Conservation (phyloP, 352 stramenopile species). For the Phytophthora aleatoria region DNA sequence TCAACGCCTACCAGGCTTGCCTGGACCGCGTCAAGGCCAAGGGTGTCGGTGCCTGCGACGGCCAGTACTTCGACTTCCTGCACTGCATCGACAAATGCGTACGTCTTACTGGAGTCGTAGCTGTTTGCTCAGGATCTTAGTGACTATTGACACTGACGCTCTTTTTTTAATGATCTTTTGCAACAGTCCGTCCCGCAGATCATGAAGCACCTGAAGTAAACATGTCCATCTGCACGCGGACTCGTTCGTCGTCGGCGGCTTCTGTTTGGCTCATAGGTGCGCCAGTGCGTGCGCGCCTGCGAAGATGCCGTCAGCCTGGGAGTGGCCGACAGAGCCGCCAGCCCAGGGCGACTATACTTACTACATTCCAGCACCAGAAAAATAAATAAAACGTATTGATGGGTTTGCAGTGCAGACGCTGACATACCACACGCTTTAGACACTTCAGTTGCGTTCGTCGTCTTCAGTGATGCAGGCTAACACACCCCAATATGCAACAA, state of each 20-base stretch:
- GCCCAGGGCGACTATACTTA: conserved; percentile 20
- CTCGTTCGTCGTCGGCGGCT: background rate
- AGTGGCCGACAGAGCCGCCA: background rate
- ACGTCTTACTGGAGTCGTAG: conserved; percentile 28
- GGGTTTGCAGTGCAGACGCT: conserved; percentile 37
- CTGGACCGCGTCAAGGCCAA: conserved; percentile 91
- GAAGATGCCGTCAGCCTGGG: background rate
- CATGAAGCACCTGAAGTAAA: conserved; percentile 95
- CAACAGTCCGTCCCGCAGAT: conserved; percentile 91
- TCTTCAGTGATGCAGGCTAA: background rate
- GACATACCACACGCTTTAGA: conserved; percentile 24
- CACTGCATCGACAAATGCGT: conserved; percentile 97
- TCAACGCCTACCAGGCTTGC: conserved; percentile 92
- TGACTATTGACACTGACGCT: background rate
- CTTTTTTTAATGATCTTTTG: conserved; percentile 5
- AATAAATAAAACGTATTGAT: conserved; percentile 37
- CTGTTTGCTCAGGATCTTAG: background rate
- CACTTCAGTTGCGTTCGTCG: conserved; percentile 3
- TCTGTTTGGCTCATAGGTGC: background rate
- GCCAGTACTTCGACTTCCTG: conserved; percentile 96
- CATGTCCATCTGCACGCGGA: conserved; percentile 21
- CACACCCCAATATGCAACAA: too few species aligned
- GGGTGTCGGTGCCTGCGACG: conserved; percentile 92
- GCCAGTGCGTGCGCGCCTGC: conserved; percentile 11
- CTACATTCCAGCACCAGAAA: conserved; percentile 16